Evolutionary conservation across 108 stramenopile species (phyloP), one percentile per base, ranked within the genome.

Genomic region (Aurantiochytrium sp.): DNA sequence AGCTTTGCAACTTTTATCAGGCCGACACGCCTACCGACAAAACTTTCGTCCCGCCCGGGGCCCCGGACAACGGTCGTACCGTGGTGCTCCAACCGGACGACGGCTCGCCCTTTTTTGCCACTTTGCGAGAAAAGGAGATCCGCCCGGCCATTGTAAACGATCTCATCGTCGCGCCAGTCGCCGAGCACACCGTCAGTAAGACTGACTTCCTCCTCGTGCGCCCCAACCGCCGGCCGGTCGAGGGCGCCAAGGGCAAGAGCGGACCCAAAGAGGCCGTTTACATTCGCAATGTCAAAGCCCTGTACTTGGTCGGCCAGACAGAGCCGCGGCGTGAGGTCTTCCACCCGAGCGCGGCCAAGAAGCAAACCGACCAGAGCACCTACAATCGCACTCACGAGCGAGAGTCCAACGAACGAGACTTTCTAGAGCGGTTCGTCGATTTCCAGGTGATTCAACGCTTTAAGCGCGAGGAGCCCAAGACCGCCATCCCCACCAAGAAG

Each of bases 281-380:
- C 39, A 81, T 81, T 48, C 73, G 73, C 39, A 81, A 81, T 24
- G 32, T 81, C 30, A 41, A 48, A 41, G 8, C 73, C 42, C 45
- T 81, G 21, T 48, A 48, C 45, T 24, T 81, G 15, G 73, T 81
- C 10, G 73, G 73, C n/a, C 73, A 81, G 39, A 81, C 73, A 6
- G 73, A 81, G 45, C 73, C 73, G 1, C 73, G 32, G 73, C 73
- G 73, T 30, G 73, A 81, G 45, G 73, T 81, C 0, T 81, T 81
- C 24, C 39, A 48, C 73, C 73, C 73, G 1, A 24, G 42, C 6
- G 32, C 42, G 42, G 45, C 73, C 24, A 12, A 81, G 45, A 81
- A 12, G 45, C 39, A 24, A 6, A 12, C 73, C 10, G 24, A 81
- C 30, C 12, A 81, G 30, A 12, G 45, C 8, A 12, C 73, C 2